Base-by-base conservation (phyloP, 2,329 filamentous ascomycete genomes). In the Coleophoma crateriformis region DNA sequence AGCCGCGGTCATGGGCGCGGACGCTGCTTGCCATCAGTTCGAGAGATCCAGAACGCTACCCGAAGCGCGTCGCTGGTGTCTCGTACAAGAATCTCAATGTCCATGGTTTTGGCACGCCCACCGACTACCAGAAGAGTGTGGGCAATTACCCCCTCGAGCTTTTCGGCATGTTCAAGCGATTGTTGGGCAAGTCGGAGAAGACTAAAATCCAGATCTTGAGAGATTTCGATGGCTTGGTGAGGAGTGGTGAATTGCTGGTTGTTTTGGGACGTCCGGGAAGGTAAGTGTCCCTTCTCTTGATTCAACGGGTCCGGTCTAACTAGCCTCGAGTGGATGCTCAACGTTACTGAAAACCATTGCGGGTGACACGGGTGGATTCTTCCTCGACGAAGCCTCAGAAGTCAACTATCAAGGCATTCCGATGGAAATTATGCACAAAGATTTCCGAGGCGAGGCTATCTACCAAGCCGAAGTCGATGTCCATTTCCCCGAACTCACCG, bases 391-490 rank as follows among this genome's bases (percentile, higher is more conserved):
- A 0, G 50, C 69, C 1, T 77, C 80, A 0, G 59, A 60, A 0
- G 72, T 88, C 19, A 77, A 84, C 59, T 88, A 87, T 64, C 78
- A 85, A 48, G 84, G 83, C 15, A 76, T 64, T 38, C 53, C 61
- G 1, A 56, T 68, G 68, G 0, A 70, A 49, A 64, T 71, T 48
- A 83, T 84, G 74, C 69, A 71, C 45, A 73, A 74, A 51, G 74
- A 83, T 58, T 87, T 84, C 60, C 76, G 79, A 51, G 82, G 82
- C 35, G 83, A 82, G 65, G 75, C 84, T 2, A 72, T 88, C 11
- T 91, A 92, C 64, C 90, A 89, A 57, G 84, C 88, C 13, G 88
- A 92, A 67, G 75, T 77, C 22, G 86, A 90, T 62, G 75, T 85
- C 32, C 87, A 91, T 62, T 91, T 90, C 54, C 83, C 87, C 0